Evolutionary conservation across 495 filamentous ascomycete genomes (phyloP), one percentile per base, ranked within the genome.

Genomic region (Penicillium daleae): DNA sequence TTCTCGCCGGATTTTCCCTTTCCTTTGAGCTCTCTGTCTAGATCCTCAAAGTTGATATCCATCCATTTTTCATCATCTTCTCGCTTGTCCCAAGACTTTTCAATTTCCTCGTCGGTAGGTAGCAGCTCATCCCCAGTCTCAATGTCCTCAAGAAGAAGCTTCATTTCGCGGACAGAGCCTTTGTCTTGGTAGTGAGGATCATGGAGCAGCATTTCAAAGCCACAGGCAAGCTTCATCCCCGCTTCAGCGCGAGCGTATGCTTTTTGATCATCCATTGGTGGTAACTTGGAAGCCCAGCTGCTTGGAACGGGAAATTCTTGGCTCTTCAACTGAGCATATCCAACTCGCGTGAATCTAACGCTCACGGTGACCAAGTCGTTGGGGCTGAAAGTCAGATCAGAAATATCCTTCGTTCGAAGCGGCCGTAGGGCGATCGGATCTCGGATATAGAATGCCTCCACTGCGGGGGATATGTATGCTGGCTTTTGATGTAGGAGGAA

Each of bases 11-110:
- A 70, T 57, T 79, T 80, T 27, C 68, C 70, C 37, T 71, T 76
- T 0, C 89, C 89, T 59, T 84, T 80, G 4, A 99, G 78, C 72
- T 97, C 92, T 44, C 82, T 77, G 66, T 98, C 94, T 59, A 99
- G 90, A 55, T 96, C 92, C 26, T 89, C 82, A 68, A 91, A 97
- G 65, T 92, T 87, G 57, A 99, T 93, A 70, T 98, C 89, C 61
- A 99, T 78, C 95, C 95, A 99, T n/a, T 82, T 81, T 62, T 98
- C 96, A 65, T 90, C 84, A 61, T 99, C 96, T 32, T 91, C 86
- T 32, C 69, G 74, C 22, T 76, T 73, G 7, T 81, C 81, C 95
- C 95, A 97, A 0, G 57, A 62, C 4, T 68, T 71, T 31, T 74
- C 72, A 19, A 98, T 91, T 48, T 96, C 92, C 15, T 82, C 76